Conservation (phyloP, 441 rosid genomes). For the Erodium chrysanthum region DNA sequence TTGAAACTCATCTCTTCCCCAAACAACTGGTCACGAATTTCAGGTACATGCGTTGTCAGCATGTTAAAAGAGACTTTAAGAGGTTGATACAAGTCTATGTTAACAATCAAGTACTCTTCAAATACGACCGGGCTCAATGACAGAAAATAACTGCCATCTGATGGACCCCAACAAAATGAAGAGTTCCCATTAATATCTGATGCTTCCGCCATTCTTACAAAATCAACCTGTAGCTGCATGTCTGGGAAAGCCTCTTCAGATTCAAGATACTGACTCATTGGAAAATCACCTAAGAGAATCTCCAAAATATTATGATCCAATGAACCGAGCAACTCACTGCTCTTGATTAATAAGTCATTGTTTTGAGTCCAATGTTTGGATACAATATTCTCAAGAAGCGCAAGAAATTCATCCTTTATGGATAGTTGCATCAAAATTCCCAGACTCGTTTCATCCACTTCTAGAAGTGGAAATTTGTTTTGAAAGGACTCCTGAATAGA, state of each 20-base stretch:
- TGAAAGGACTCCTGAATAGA: slow-evolving; percentile 28
- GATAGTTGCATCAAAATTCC: slow-evolving; percentile 28
- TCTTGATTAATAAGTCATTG: slow-evolving; percentile 25
- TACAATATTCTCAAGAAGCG: slow-evolving; percentile 37
- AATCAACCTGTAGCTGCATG: slow-evolving; percentile 30
- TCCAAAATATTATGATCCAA: slow-evolving; percentile 31
- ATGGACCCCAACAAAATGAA: slow-evolving; percentile 24
- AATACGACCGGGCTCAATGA: slow-evolving; percentile 28
- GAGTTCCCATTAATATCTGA: slow-evolving; percentile 21
- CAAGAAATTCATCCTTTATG: slow-evolving; percentile 38
- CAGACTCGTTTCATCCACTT: slow-evolving; percentile 56
- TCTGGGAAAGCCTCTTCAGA: slow-evolving; percentile 30
- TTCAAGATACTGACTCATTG: slow-evolving; percentile 31
- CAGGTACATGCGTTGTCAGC: slow-evolving; percentile 34
- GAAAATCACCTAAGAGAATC: slow-evolving; percentile 41
- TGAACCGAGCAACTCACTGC: slow-evolving; percentile 39
- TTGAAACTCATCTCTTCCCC: slow-evolving; percentile 54
- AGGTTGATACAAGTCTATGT: slow-evolving; percentile 37
- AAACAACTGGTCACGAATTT: slow-evolving; percentile 37
- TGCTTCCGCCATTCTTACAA: slow-evolving; percentile 39
- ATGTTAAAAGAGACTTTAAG: slow-evolving; percentile 35
- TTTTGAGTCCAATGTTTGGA: slow-evolving; percentile 26
- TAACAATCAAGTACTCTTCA: slow-evolving; percentile 51
- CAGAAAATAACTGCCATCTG: slow-evolving; percentile 23
- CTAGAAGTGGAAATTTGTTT: slow-evolving; percentile 48